Percentiles rank a stretch among this genome's conserved stretches.
These are phyloP conservation scores for Phytopythium litorale DNA, from an alignment of 352 stramenopile genomes.

Conservation along the genomic window DNA sequence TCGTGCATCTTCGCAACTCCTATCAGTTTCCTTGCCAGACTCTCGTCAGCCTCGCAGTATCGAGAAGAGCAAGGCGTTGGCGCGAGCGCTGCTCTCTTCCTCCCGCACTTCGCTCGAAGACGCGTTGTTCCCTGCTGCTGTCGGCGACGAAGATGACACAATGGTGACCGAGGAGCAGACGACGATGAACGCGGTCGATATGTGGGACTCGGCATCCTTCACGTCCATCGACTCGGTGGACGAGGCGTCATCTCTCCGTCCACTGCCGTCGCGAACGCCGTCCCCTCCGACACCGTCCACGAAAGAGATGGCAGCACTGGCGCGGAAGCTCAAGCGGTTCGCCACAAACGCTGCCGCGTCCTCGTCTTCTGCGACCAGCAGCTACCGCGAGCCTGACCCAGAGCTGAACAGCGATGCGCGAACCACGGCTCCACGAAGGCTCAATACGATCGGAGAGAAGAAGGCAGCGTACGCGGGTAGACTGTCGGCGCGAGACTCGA, in stretches of 20 bases:
- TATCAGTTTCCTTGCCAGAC: not conserved
- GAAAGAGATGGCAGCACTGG: constrained; percentile 31
- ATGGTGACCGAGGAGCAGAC: constrained; percentile 28
- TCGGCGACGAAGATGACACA: constrained; percentile 13
- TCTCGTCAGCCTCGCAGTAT: not conserved
- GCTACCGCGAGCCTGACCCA: constrained; percentile 19
- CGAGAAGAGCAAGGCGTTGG: constrained; percentile 19
- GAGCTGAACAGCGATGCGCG: constrained; percentile 12
- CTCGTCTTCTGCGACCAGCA: constrained; percentile 11
- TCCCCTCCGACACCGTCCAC: constrained; percentile 24
- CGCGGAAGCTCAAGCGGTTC: constrained; percentile 32
- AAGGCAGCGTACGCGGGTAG: not conserved
- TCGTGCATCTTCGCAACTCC: not conserved
- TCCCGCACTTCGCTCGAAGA: constrained; percentile 19
- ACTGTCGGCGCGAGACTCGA: not conserved
- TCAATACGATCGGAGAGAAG: not conserved
- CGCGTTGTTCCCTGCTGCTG: constrained; percentile 11
- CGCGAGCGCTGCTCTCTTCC: constrained; percentile 19
- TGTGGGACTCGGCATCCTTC: constrained; percentile 38
- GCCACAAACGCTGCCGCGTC: constrained; percentile 3
- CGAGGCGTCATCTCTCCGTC: constrained; percentile 11
- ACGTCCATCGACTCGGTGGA: constrained; percentile 31
- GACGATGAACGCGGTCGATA: constrained; percentile 24
- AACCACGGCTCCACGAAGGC: not conserved
- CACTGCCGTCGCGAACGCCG: constrained; percentile 9